Conservation (phyloP, 768 basidiomycete genomes). For the Rhizopogon vesiculosus region DNA sequence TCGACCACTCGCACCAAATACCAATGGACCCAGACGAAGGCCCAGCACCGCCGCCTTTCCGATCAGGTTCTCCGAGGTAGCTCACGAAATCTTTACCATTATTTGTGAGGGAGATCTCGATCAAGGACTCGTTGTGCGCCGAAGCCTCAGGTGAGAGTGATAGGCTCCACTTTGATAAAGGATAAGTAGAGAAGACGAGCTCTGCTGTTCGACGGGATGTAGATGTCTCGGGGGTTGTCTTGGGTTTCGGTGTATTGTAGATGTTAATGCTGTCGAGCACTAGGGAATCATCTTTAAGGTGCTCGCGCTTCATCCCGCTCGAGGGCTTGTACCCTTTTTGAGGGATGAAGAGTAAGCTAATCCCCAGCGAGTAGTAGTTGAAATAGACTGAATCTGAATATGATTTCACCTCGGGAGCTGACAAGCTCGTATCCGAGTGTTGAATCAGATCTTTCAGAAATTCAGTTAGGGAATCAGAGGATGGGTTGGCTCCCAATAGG, state of each 20-base stretch:
- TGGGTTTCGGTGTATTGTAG: conserved; percentile 55
- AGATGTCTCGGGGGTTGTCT: conserved; percentile 23
- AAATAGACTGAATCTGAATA: conserved; percentile 85
- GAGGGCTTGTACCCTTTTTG: conserved; percentile 57
- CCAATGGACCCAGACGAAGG: conserved; percentile 82
- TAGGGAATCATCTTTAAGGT: conserved; percentile 48
- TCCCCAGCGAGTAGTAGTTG: conserved; percentile 74
- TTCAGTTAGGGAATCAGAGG: conserved; percentile 36
- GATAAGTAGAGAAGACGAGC: conserved; percentile 52
- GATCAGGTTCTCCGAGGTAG: conserved; percentile 76
- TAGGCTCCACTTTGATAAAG: conserved; percentile 49
- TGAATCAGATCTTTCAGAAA: conserved; percentile 34
- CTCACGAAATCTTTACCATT: conserved; percentile 77
- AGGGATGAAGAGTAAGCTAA: conserved; percentile 78
- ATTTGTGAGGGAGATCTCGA: conserved; percentile 44
- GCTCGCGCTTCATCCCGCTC: conserved; percentile 37
- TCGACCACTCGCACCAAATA: conserved; percentile 93
- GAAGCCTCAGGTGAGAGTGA: conserved; percentile 23
- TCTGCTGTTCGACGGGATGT: conserved; percentile 42
- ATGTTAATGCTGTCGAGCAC: conserved; percentile 73
- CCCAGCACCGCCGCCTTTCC: conserved; percentile 88
- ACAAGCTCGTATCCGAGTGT: conserved; percentile 7
- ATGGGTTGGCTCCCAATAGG: conserved; percentile 51
- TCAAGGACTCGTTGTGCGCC: conserved; percentile 17
- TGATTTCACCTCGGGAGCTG: conserved; percentile 61